Percentiles rank a stretch among this genome's conserved stretches.
phyloP scores from a whole-genome alignment of 164 flowering plant genomes.

The Vitis cinerea region DNA sequence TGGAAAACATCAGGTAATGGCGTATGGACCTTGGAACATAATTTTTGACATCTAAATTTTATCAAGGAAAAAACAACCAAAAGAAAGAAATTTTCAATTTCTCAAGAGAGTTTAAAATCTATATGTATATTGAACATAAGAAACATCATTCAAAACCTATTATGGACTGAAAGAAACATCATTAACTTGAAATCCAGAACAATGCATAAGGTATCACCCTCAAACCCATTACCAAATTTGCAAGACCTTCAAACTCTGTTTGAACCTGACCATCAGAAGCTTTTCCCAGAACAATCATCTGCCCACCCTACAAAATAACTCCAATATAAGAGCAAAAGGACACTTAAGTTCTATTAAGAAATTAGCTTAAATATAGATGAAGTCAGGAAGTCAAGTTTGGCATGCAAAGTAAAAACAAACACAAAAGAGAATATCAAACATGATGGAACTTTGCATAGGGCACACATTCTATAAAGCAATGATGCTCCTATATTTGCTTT shows the following conservation, averaged over 20 bases:
- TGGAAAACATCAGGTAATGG: no score
- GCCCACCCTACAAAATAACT: slow-evolving; percentile 52
- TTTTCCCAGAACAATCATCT: slow-evolving; percentile 60
- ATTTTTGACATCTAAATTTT: no score
- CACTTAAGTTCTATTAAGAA: background rate
- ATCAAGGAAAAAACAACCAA: background rate
- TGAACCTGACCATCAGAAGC: slow-evolving; percentile 55
- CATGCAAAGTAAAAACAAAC: background rate
- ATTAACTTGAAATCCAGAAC: background rate
- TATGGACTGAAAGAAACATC: background rate
- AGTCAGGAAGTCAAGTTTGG: background rate
- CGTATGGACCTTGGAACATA: no score
- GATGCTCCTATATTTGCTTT: background rate
- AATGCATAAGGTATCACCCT: background rate
- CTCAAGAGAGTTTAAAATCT: no score
- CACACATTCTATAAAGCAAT: background rate
- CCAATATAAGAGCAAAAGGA: background rate
- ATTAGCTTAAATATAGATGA: background rate
- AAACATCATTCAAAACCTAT: background rate
- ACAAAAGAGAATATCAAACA: background rate
- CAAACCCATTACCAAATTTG: slow-evolving; percentile 39
- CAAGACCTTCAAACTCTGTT: slow-evolving; percentile 54
- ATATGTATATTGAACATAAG: no score
- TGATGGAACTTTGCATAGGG: background rate
- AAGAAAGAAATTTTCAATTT: background rate